A percentile compares a stretch with the other conserved stretches of the same genome.
Evolutionary conservation across 2,329 filamentous ascomycete species (phyloP).

Genomic region (Scytalidium sp.): DNA sequence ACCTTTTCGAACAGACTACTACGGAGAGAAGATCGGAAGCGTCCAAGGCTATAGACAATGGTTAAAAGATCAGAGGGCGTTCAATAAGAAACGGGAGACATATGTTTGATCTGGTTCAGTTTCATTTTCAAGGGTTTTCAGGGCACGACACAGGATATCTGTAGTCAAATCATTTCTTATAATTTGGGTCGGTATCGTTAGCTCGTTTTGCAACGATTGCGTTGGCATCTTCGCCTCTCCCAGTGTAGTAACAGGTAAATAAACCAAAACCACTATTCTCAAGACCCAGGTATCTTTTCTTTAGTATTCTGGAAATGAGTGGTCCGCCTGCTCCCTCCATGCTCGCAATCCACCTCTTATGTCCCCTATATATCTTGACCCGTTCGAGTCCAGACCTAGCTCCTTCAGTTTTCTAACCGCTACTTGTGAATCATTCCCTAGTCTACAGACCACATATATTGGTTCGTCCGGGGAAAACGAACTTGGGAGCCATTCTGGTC

Average conservation of each 20-base stretch:
- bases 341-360: conserved; percentile 69
- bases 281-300: neutral
- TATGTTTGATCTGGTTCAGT: conserved; percentile 15
- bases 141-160: neutral
- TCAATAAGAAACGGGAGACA: conserved; percentile 73
- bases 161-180: neutral
- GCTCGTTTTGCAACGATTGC: neutral
- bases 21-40: conserved; percentile 96
- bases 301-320: conserved; percentile 53
- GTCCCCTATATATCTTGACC: conserved; percentile 61
- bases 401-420: conserved; percentile 64
- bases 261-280: neutral
- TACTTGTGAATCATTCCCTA: conserved; percentile 77
- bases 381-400: conserved; percentile 45
- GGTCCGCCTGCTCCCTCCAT: conserved; percentile 69
- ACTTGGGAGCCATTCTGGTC: conserved; percentile 35
- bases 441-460: conserved; percentile 70
- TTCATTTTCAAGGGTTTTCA: neutral
- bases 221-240: neutral
- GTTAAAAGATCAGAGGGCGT: conserved; percentile 96
- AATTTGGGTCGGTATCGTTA: neutral
- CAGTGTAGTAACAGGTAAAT: neutral
- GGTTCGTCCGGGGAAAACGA: conserved; percentile 42
- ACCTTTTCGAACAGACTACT: conserved; percentile 63
- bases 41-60: conserved; percentile 89